Evolutionary conservation across 768 basidiomycete genomes (phyloP), one percentile per base, ranked within the genome.

Genomic region (Kwoniella sp.): DNA sequence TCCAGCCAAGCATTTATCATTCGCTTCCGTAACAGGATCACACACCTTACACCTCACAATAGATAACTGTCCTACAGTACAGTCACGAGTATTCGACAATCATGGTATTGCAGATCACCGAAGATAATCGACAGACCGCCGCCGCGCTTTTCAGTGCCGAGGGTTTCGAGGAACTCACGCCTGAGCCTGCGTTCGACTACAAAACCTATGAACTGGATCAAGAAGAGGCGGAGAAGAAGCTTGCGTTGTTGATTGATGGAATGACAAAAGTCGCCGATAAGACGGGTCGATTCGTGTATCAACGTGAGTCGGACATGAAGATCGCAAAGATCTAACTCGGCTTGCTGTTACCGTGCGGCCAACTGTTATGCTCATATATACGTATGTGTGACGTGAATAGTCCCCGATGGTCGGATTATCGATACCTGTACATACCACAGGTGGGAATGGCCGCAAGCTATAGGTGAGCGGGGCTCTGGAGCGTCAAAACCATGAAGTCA

Each of bases 401-500:
- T 61, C 10, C 52, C 60, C 15, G 60, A 61, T 54, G 60, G 60
- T 24, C 51, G 60, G 17, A 25, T 61, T 26, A 61, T 61, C 49
- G 66, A 68, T 49, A 55, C 58, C 2, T 56, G 46, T 40, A 56
- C 54, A 12, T 70, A 58, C 37, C 58, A 70, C 52, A 56, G 53
- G 22, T 70, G 69, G 69, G 69, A 70, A 47, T 70, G 69, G 69
- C 69, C 69, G 25, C 69, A 70, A 53, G 69, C 69, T 6, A 68
- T 70, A 26, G 68, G 68, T 58, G 56, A 58, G 56, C 26, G 25
- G 40, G 17, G 17, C 9, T 9, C 10, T 6, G n/a, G n/a, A n/a
- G n/a, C n/a, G n/a, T n/a, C n/a, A n/a, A n/a, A n/a, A n/a, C n/a
- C n/a, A n/a, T n/a, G n/a, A n/a, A n/a, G n/a, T n/a, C n/a, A n/a